Evolutionary conservation across 1,284 basidiomycete species (phyloP).

Genomic region (Ceratobasidium sp.): DNA sequence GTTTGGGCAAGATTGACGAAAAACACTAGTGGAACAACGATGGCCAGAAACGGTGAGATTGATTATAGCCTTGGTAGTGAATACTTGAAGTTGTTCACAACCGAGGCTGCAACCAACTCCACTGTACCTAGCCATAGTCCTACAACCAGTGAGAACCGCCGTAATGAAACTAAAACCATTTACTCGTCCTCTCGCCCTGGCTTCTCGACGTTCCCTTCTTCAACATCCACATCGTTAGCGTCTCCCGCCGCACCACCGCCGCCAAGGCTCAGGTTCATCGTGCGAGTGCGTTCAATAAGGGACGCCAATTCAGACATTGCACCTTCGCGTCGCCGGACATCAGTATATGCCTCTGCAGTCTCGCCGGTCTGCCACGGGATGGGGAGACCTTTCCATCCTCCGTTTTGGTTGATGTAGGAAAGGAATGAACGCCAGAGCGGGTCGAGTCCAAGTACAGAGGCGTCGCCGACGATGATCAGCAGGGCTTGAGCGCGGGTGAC

Average conservation of each 20-base stretch:
- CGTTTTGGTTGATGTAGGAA: conserved; percentile 63
- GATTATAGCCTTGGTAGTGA: not conserved
- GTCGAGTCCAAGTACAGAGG: conserved; percentile 65
- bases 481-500: conserved; percentile 71
- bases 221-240: conserved; percentile 57
- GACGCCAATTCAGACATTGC: conserved; percentile 47
- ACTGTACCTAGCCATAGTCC: not conserved
- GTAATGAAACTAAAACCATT: not conserved
- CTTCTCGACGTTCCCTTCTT: conserved; percentile 65
- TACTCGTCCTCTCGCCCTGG: conserved; percentile 65
- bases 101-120: conserved; percentile 9
- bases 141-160: not conserved
- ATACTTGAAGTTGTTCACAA: not conserved
- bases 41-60: conserved; percentile 6
- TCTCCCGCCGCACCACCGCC: conserved; percentile 56
- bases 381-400: conserved; percentile 64
- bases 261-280: conserved; percentile 62
- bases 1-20: no score
- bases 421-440: conserved; percentile 68
- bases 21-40: not conserved
- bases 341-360: conserved; percentile 49
- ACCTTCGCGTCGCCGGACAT: conserved; percentile 37
- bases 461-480: conserved; percentile 70
- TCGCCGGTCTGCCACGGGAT: conserved; percentile 66
- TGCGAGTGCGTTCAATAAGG: conserved; percentile 54